Conservation (phyloP, 2,329 filamentous ascomycete species). For the Arachnopeziza araneosa region DNA sequence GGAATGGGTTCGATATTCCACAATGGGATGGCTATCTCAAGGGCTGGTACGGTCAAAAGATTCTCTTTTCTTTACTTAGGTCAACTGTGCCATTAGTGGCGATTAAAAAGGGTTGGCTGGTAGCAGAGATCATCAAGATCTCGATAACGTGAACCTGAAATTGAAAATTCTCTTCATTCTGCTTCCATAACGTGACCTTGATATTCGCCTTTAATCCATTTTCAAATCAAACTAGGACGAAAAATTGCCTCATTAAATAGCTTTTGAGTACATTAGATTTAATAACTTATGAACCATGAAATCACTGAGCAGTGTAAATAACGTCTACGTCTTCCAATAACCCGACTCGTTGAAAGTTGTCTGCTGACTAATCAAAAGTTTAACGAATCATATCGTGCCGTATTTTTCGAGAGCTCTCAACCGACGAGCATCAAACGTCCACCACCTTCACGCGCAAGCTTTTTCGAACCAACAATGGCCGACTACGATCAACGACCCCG, state of each 20-base stretch:
- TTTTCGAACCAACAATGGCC: constrained; percentile 35
- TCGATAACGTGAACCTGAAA: constrained; percentile 16
- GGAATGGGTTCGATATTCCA: constrained; percentile 29
- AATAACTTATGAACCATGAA: not conserved
- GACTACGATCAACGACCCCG: constrained; percentile 41
- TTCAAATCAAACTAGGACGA: not conserved
- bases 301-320: not conserved
- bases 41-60: constrained; percentile 31
- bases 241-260: not conserved
- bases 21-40: constrained; percentile 24
- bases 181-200: not conserved
- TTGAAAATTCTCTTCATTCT: constrained; percentile 17
- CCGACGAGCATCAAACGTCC: not conserved
- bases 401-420: constrained; percentile 5
- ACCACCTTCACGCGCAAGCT: constrained; percentile 3
- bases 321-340: too few relatives aligned
- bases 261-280: not conserved
- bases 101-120: constrained; percentile 29
- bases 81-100: constrained; percentile 25
- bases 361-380: not conserved
- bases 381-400: not conserved
- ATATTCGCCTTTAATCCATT: not conserved
- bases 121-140: constrained; percentile 30
- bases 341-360: too few relatives aligned
- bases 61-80: constrained; percentile 27